Base-by-base conservation (phyloP, 257 asterid genomes). In the Apocynum venetum region DNA sequence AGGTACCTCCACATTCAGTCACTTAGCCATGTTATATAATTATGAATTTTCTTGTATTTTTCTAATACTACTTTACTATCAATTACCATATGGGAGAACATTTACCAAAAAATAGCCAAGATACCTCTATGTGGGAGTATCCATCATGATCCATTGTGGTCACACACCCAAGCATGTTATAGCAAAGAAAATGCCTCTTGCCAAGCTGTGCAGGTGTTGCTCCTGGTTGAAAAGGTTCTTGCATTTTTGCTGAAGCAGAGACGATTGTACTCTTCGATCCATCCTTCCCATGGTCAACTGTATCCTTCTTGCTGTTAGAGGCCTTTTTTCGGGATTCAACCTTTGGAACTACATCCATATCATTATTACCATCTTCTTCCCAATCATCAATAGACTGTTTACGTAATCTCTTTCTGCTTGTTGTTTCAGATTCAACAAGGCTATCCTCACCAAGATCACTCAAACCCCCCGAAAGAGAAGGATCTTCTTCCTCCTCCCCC, bases 91-190 rank as follows among this genome's bases (percentile, higher is more conserved):
- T 2, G 31, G 36, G 72, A 67, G 36, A 40, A 19, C 2, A 13
- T 41, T 41, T 43, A 2, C 36, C 35, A 67, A 67, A 44, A 41
- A 55, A 6, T 40, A 40, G 71, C 71, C 35, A 65, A 46, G 72
- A 46, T 86, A 96, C 98, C 98, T 96, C 98, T 77, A 96, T 89
- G 81, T 96, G 99, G 65, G 98, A 93, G 87, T 89, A 93, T 56
- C 97, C 97, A 73, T 92, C 96, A 82, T 89, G 97, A 73, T 89
- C 92, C 98, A 93, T 90, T 56, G 95, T 73, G 78, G 97, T 96
- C 82, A 96, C 88, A 89, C 96, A 86, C 71, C 99, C 99, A 75
- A 93, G 88, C 98, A 93, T 91, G 83, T 87, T 93, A 83, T 96
- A 96, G 87, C 98, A 93, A 56, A 96, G 82, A 84, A 96, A 96